Conservation (phyloP, 2,329 filamentous ascomycete species). For the Colletotrichum spinosum region DNA sequence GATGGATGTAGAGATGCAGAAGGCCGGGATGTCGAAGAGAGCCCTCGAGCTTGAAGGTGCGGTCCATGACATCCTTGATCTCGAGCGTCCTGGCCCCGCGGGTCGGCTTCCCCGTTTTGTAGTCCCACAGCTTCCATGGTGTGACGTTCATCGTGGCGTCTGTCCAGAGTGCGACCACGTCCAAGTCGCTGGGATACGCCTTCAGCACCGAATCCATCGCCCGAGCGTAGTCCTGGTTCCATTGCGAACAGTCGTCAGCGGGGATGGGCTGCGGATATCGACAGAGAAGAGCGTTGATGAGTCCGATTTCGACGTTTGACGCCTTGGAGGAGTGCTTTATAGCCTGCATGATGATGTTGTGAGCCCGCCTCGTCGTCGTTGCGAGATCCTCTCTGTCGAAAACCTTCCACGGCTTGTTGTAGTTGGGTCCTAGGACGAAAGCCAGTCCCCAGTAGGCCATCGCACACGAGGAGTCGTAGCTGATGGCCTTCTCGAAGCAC, state of each 20-base stretch:
- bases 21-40: slow-evolving; percentile 73
- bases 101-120: slow-evolving; percentile 44
- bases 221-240: slow-evolving; percentile 67
- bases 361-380: slow-evolving; percentile 60
- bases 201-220: slow-evolving; percentile 53
- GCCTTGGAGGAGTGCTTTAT: slow-evolving; percentile 48
- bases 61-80: slow-evolving; percentile 49
- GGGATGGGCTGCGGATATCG: slow-evolving; percentile 69
- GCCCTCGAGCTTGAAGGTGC: slow-evolving; percentile 61
- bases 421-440: slow-evolving; percentile 79
- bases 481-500: slow-evolving; percentile 73
- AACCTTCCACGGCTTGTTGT: slow-evolving; percentile 80
- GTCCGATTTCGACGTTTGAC: slow-evolving; percentile 67
- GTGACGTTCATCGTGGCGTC: slow-evolving; percentile 62
- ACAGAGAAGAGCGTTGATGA: slow-evolving; percentile 71
- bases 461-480: slow-evolving; percentile 63
- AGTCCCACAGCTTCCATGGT: slow-evolving; percentile 59
- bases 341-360: slow-evolving; percentile 58
- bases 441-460: slow-evolving; percentile 79
- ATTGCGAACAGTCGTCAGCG: slow-evolving; percentile 60
- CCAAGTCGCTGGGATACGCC: slow-evolving; percentile 53
- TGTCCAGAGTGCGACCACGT: slow-evolving; percentile 51
- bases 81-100: slow-evolving; percentile 39
- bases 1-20: slow-evolving; percentile 80
- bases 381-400: slow-evolving; percentile 73